Base-by-base conservation (phyloP, 2,329 filamentous ascomycete species). In the Neonectria neomacrospora region DNA sequence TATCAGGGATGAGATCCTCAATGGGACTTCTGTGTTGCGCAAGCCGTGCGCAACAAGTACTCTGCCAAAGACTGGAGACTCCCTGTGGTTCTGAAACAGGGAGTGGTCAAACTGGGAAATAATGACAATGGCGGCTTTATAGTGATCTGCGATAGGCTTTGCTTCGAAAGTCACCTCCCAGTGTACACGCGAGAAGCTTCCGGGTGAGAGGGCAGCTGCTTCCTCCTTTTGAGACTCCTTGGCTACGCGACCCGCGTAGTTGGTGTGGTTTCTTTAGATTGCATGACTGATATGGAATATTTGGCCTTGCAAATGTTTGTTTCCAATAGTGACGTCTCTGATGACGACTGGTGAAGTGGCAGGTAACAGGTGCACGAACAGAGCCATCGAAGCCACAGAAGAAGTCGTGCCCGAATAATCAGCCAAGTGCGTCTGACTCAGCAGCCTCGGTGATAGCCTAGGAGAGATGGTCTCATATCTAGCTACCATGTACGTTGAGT, bases 91-190 rank as follows among this genome's bases (percentile, higher is more conserved):
- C 39, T 42, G 39, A 42, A 42, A 42, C 39, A 42, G 39, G 20
- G 39, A 42, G 20, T 42, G 39, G 39, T 42, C 39, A 42, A 42
- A 42, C 39, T 42, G 39, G 39, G 39, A n/a, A 42, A 42, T 20
- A n/a, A 42, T 20, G 39, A 42, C n/a, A n/a, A 42, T 20, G 39
- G 16, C 20, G 39, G 39, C 39, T 42, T 42, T 42, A n/a, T 42
- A 42, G 39, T 42, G 39, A 7, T 20, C 39, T 42, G 39, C 39
- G 20, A 42, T 42, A n/a, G n/a, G 39, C 39, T 42, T 42, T 18
- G n/a, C 39, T 42, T 42, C 39, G 39, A 42, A 42, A 42, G 39
- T 42, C 39, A 42, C 39, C 39, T 42, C 39, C 39, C 39, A 42
- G 39, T 42, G 39, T 42, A 42, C 39, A 18, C 39, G 39, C 20